Evolutionary conservation across 495 filamentous ascomycete genomes (phyloP).

Genomic region (Tuber aestivum): DNA sequence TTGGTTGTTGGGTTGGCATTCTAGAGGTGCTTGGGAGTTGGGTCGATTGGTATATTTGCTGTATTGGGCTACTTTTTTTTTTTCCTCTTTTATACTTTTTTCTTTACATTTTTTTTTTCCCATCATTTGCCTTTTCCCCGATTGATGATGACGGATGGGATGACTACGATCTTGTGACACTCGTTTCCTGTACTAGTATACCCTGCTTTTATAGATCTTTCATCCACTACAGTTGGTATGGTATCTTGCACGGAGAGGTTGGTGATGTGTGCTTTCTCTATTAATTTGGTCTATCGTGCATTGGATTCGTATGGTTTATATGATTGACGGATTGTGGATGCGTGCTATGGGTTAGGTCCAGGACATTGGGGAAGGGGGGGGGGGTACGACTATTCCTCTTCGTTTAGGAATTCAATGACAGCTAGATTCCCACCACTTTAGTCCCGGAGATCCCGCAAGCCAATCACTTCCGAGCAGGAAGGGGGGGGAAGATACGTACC

Average conservation of each 20-base stretch:
- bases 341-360: not conserved
- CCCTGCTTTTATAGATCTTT: not conserved
- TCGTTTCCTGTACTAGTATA: constrained; percentile 6
- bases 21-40: constrained; percentile 15
- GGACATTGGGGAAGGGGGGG: not conserved
- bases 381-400: constrained; percentile 47
- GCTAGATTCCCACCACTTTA: constrained; percentile 45
- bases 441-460: not conserved
- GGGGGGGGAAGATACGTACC: constrained; percentile 52
- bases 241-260: not conserved
- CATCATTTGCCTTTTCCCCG: not conserved
- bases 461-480: constrained; percentile 6
- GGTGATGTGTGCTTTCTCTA: not conserved
- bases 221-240: not conserved
- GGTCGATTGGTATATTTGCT: constrained; percentile 18
- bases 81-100: not conserved
- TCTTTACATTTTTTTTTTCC: not conserved
- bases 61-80: not conserved
- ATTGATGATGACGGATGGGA: not conserved
- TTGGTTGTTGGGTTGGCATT: constrained; percentile 21
- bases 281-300: not conserved
- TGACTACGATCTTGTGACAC: not conserved
- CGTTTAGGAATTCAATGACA: constrained; percentile 58
- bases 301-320: not conserved
- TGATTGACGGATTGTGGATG: not conserved